phyloP scores from a whole-genome alignment of 2,329 filamentous ascomycete genomes.

The Claviceps paspali region DNA sequence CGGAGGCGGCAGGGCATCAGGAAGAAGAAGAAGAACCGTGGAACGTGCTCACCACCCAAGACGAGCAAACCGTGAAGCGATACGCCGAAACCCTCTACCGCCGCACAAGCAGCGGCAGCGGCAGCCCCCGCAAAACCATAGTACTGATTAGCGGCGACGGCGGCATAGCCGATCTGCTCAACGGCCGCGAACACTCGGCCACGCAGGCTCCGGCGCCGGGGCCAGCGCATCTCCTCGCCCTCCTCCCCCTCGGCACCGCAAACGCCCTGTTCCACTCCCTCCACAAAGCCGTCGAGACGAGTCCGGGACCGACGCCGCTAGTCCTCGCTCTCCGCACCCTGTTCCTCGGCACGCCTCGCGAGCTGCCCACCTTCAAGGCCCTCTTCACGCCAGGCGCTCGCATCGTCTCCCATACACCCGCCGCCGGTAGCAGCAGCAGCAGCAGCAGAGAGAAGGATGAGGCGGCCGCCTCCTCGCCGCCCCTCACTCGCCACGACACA shows the following conservation, averaged over 20 bases:
- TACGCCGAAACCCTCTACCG: slow-evolving; percentile 32
- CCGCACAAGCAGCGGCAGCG: no score
- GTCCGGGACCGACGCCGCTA: slow-evolving; percentile 23
- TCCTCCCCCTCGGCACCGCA: slow-evolving; percentile 49
- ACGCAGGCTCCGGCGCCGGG: neutral
- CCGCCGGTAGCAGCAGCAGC: neutral
- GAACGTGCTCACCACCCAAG: slow-evolving; percentile 44
- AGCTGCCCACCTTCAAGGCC: slow-evolving; percentile 48
- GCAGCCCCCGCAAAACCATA: slow-evolving; percentile 33
- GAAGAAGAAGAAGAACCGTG: neutral
- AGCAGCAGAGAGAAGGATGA: neutral
- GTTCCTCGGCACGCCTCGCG: slow-evolving; percentile 36
- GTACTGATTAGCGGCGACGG: slow-evolving; percentile 80
- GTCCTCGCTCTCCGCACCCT: slow-evolving; percentile 41
- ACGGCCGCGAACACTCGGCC: slow-evolving; percentile 32
- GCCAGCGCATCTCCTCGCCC: slow-evolving; percentile 28
- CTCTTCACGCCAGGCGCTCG: slow-evolving; percentile 43
- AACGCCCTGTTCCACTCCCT: slow-evolving; percentile 50
- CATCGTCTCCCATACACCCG: slow-evolving; percentile 24
- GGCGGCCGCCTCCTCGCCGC: slow-evolving; percentile 1
- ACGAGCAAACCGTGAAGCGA: slow-evolving; percentile 45
- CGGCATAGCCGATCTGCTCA: slow-evolving; percentile 68
- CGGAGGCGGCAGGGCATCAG: neutral
- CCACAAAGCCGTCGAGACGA: slow-evolving; percentile 39
- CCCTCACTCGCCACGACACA: slow-evolving; percentile 15